Evolutionary conservation across 176 grass and related monocot species (phyloP), one percentile per base, ranked within the genome.

Genomic region (Triticum urartu): DNA sequence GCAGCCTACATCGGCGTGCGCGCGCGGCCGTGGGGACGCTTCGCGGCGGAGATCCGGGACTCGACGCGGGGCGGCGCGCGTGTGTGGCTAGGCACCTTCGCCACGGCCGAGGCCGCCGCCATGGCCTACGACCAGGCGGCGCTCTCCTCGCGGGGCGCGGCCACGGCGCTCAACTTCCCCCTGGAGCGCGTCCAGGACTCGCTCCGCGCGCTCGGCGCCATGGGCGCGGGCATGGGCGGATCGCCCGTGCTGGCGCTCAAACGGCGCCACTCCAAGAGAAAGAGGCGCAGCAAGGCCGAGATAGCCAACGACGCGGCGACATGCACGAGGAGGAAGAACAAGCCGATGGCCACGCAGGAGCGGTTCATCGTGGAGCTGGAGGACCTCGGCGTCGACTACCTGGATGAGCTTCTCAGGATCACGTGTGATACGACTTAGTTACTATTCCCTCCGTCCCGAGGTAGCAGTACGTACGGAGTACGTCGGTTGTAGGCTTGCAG

Each of bases 71-170:
- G 71, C 39, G 95, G 95, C 7, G 75, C 92, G 9, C 81, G 95
- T 15, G 89, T 98, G 26, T 95, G 95, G 95, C 85, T 98, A 14
- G 95, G 95, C 59, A 98, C 95, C 32, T 95, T 98, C 87, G 63
- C 72, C 70, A 94, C 95, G 30, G 91, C 92, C 45, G 89, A 97
- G 87, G 89, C 88, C 9, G 95, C 95, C 7, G 95, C 95, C 11
- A 74, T 74, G 71, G 71, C 71, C 0, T 74, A 74, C 40, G 40
- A 74, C 71, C 40, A 74, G 40, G 71, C 71, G 5, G 39, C 40
- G 3, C 71, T 74, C 0, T 47, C 40, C 6, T 74, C 71, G 0
- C 71, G 71, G 0, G 71, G 71, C n/a, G 40, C 22, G 12, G 71
- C 71, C 71, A 74, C 71, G 22, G 71, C 40, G 71, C 71, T 74